Conservation (phyloP, 2,329 filamentous ascomycete species). For the Mariannaea elegans region DNA sequence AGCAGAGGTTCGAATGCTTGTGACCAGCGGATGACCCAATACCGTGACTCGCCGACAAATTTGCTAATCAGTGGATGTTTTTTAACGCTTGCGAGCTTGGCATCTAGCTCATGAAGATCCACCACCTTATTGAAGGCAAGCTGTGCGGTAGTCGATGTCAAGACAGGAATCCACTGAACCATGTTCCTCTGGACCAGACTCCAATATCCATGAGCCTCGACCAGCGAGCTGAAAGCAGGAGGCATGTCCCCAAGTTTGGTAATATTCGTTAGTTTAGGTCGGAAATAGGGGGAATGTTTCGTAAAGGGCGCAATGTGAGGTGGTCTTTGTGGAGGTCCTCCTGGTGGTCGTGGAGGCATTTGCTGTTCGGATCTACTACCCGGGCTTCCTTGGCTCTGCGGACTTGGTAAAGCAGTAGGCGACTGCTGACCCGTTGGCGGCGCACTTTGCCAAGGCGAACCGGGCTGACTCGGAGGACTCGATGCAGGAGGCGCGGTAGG, state of each 20-base stretch:
- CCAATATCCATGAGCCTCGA: constrained; percentile 51
- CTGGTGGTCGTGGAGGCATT: constrained; percentile 30
- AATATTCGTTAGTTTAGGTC: constrained; percentile 43
- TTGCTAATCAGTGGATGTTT: constrained; percentile 41
- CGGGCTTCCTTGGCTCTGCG: constrained; percentile 46
- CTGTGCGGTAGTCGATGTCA: constrained; percentile 43
- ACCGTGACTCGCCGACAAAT: constrained; percentile 48
- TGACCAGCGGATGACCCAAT: constrained; percentile 52
- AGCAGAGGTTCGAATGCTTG: constrained; percentile 50
- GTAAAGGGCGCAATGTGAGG: constrained; percentile 49
- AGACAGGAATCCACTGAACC: constrained; percentile 48
- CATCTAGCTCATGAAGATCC: constrained; percentile 40
- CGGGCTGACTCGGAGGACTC: constrained; percentile 41
- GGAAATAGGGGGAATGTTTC: constrained; percentile 50
- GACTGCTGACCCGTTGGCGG: constrained; percentile 10
- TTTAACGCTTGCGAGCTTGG: constrained; percentile 44
- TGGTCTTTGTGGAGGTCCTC: constrained; percentile 32
- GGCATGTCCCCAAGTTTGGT: constrained; percentile 47
- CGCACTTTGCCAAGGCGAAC: constrained; percentile 35
- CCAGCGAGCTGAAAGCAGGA: constrained; percentile 40
- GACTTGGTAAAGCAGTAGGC: constrained; percentile 42
- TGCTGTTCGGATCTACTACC: constrained; percentile 29
- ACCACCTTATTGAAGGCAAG: constrained; percentile 41
- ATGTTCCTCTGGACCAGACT: constrained; percentile 48
- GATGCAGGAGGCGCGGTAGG: constrained; percentile 16